Evolutionary conservation across 129 eudicot species (phyloP), one percentile per base, ranked within the genome.

Genomic region (Cynara cardunculus): DNA sequence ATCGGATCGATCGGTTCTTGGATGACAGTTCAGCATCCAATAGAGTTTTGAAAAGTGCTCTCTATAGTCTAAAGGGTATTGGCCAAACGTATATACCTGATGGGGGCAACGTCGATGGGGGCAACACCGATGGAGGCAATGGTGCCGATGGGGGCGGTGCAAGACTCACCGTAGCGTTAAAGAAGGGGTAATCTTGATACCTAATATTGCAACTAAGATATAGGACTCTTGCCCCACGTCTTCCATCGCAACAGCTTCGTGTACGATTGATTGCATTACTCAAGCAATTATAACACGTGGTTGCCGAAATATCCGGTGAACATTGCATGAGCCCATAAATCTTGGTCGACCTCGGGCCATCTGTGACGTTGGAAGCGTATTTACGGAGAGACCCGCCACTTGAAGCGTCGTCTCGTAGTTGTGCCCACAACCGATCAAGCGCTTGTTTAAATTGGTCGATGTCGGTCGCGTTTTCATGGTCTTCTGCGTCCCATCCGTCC

Each of bases 151-250:
- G 74, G 24, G 76, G 81, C 59, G 77, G 53, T 76, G 37, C 62
- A 9, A 83, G 75, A 72, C 11, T 16, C 39, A 83, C 74, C 7
- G 72, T 64, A 35, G 28, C 80, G 12, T 79, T 31, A 30, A 73
- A 75, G 41, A 87, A 84, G 4, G 12, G 49, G 72, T 64, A 9
- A 41, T 44, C n/a, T 39, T 82, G 84, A 61, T 84, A 87, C 77
- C 83, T 65, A 25, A 85, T 12, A 65, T 76, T 75, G 80, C 90
- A 87, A 65, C 65, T 84, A 53, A 82, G 69, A 37, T 24, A 32
- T 32, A 78, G 26, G 21, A 81, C 22, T 69, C 41, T 72, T 31
- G 80, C 82, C 28, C 90, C 90, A 3, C 81, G 77, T 81, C 64
- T 79, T 7, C 71, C 25, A 2, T 25, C 77, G 28, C 87, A 80